Base-by-base conservation (phyloP, 208 protist species). In the Trichomonas vaginalis region DNA sequence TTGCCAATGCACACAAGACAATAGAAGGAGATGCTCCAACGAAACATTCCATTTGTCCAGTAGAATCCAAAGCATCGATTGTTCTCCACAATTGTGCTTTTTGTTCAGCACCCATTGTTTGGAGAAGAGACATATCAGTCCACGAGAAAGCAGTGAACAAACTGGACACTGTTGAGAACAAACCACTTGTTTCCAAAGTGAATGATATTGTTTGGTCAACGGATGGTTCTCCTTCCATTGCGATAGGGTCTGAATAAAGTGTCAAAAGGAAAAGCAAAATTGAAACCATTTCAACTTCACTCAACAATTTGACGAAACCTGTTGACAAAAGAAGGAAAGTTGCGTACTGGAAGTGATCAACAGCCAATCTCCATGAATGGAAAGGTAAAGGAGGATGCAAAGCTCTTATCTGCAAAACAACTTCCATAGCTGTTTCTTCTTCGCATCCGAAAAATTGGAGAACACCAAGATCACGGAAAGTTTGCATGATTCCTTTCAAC, bases 341-440 rank as follows among this genome's bases (percentile, higher is more conserved):
- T 10, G 86, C 86, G 45, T 48, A 92, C 46, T 92, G 86, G 45
- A 92, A 92, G 51, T 92, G 40, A 39, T 92, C 86, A 48, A 92
- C 86, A 27, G 86, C 40, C 27, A 92, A 51, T 39, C n/a, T 48
- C 86, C 86, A 92, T n/a, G 23, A 42, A 42, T 35, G 42, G 45
- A 92, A 92, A 2, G 12, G 17, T 4, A 48, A 3, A 0, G 86
- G 40, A 21, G 45, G 45, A 39, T 92, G 86, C n/a, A 92, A 17
- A 0, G 27, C 40, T 39, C 86, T 23, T 39, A 92, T 35, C 15
- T 92, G 40, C 3, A 92, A 15, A 12, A 92, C 17, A 39, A 92
- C 42, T 35, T 92, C 45, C 12, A 48, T 35, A 0, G 86, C 86
- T 48, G 42, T 45, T 15, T 51, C 46, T 92, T 51, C 45, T 48